Conservation (phyloP, 306 rosid genomes). For the Sicyos baderoa region DNA sequence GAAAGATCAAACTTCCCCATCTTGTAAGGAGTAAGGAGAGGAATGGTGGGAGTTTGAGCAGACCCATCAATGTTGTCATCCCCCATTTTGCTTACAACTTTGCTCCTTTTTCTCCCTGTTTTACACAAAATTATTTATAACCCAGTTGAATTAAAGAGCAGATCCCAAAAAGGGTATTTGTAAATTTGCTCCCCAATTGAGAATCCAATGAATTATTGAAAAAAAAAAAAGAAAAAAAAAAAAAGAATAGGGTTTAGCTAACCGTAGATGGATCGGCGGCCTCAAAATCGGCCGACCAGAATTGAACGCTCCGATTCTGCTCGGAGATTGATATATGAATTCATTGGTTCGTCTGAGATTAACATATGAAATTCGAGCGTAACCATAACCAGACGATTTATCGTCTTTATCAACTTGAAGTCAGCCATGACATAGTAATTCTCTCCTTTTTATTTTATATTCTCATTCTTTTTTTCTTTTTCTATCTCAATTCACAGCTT, state of each 20-base stretch:
- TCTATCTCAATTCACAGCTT: too few relatives aligned
- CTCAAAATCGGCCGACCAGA: not conserved
- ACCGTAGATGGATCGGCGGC: constrained; percentile 7
- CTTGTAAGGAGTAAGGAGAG: constrained; percentile 40
- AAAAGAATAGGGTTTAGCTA: not conserved
- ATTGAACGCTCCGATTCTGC: not conserved
- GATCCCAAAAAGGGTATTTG: constrained; percentile 6
- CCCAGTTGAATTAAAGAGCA: not conserved
- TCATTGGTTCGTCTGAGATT: too few relatives aligned
- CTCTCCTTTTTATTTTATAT: too few relatives aligned
- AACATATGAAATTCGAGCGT: too few relatives aligned
- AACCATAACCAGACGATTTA: too few relatives aligned
- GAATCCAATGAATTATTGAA: not conserved
- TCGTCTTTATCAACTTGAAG: too few relatives aligned
- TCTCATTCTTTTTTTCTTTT: too few relatives aligned
- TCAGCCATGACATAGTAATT: too few relatives aligned
- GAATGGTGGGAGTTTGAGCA: constrained; percentile 19
- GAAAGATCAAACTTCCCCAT: constrained; percentile 44
- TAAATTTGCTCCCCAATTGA: not conserved
- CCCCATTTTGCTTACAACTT: not conserved
- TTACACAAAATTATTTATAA: not conserved
- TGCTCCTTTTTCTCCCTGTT: not conserved
- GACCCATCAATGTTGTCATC: constrained; percentile 1
- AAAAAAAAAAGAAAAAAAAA: not conserved
- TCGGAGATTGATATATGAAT: too few relatives aligned